These are phyloP conservation scores for Mycena filopes DNA, from an alignment of 768 basidiomycete genomes.

Conservation along the genomic window DNA sequence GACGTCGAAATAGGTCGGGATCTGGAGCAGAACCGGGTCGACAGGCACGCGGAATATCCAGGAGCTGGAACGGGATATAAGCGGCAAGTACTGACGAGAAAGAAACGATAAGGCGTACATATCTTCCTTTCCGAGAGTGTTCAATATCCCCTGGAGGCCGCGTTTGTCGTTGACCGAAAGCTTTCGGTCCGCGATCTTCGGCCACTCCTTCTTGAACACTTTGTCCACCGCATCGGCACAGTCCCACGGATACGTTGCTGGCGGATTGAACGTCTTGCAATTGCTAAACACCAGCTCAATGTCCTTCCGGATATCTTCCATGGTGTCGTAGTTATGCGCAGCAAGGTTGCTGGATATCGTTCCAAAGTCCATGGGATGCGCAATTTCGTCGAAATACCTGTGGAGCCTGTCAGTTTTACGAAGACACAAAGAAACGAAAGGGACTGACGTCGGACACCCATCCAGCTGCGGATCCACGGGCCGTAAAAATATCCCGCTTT, in stretches of 20 bases:
- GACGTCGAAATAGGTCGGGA: constrained; percentile 90
- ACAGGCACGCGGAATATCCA: constrained; percentile 88
- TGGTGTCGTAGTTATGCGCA: constrained; percentile 74
- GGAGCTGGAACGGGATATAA: constrained; percentile 55
- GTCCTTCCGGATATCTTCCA: constrained; percentile 86
- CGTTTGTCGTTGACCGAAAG: constrained; percentile 85
- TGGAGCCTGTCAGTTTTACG: constrained; percentile 19
- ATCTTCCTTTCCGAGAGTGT: constrained; percentile 73
- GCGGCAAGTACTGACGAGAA: constrained; percentile 3
- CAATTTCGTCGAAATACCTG: constrained; percentile 93
- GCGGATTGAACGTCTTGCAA: constrained; percentile 93
- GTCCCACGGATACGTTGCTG: constrained; percentile 75
- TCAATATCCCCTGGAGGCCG: constrained; percentile 76
- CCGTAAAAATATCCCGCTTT: constrained; percentile 76
- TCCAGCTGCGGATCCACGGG: constrained; percentile 88
- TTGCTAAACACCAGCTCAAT: constrained; percentile 87
- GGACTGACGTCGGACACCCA: constrained; percentile 91
- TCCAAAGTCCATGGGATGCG: constrained; percentile 92
- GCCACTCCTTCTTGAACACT: constrained; percentile 88
- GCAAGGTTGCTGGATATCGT: constrained; percentile 80
- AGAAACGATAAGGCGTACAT: constrained; percentile 55
- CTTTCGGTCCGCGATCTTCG: constrained; percentile 76
- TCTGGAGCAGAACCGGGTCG: constrained; percentile 84
- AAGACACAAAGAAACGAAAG: background rate
- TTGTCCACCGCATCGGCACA: constrained; percentile 82